Conservation (phyloP, 345 rosid genomes). For the Sonneratia caseolaris region DNA sequence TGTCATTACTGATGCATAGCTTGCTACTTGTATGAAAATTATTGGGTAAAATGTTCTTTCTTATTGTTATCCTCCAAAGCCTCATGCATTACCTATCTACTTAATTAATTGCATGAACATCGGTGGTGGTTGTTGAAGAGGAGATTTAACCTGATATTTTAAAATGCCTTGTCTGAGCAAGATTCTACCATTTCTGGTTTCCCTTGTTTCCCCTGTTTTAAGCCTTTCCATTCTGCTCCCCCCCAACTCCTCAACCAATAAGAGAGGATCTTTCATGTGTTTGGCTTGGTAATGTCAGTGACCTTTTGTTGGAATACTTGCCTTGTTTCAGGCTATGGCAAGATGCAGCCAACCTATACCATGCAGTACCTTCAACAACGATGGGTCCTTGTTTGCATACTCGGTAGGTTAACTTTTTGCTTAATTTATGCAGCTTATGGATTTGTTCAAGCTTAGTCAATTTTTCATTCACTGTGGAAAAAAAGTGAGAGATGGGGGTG, state of each 20-base stretch:
- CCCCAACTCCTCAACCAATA: background rate
- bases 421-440: background rate
- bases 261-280: background rate
- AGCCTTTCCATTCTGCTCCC: background rate
- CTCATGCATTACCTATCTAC: too few relatives aligned
- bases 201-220: background rate
- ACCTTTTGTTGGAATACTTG: background rate
- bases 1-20: too few relatives aligned
- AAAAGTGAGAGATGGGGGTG: too few relatives aligned
- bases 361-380: conserved; percentile 84
- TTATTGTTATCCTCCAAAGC: too few relatives aligned
- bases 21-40: too few relatives aligned
- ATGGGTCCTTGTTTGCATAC: conserved; percentile 87
- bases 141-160: background rate
- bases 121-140: too few relatives aligned
- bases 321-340: conserved; percentile 66
- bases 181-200: background rate
- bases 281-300: background rate
- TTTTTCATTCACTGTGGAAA: too few relatives aligned
- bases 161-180: background rate
- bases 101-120: too few relatives aligned
- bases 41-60: background rate
- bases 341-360: conserved; percentile 87
- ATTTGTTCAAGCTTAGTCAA: background rate
- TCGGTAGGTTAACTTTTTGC: conserved; percentile 35